Base-by-base conservation (phyloP, 495 filamentous ascomycete species). In the Penicillium bovifimosum region DNA sequence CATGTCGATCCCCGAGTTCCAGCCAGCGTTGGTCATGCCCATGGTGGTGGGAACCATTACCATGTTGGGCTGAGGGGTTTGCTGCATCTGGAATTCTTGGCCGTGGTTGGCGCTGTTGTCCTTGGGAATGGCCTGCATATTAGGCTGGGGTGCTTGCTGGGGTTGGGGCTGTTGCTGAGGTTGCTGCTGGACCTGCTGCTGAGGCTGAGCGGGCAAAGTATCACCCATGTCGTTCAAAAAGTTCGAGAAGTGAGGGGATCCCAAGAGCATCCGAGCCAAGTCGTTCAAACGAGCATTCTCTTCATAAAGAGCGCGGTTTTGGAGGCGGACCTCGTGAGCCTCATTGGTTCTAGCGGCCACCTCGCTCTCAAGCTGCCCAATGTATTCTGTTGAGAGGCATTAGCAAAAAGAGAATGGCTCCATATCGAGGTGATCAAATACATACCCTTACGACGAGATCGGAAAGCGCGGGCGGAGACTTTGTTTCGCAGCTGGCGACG, bases 401-500 rank as follows among this genome's bases (percentile, higher is more conserved):
- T 80, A 89, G 52, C 24, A 9, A 38, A 13, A 14, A 17, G 18
- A n/a, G 32, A 34, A 9, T 11, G 13, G 17, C 18, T 11, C 6
- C 14, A 41, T 10, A 27, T 18, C 8, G 3, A 24, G 20, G 27
- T 28, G 8, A 29, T 14, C 39, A 20, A 6, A 10, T 27, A 5
- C 81, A 75, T 82, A 96, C 93, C 92, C 77, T 99, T 99, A 72
- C 93, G 84, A 56, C 93, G 78, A 24, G 90, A 95, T 31, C 93
- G 86, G 82, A 99, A 99, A 35, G 91, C 91, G 50, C 93, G 84
- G 53, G 93, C 93, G 33, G 93, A 99, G 9, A 99, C 93, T 71
- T 99, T 99, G 78, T 99, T 99, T 38, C 93, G 82, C 5, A 99
- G 72, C 68, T 97, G 93, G 33, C 93, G 83, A 34, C 93, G 83